These are phyloP conservation scores for Cyberlindnera subsufficiens DNA, from an alignment of 805 yeast species.

Conservation along the genomic window DNA sequence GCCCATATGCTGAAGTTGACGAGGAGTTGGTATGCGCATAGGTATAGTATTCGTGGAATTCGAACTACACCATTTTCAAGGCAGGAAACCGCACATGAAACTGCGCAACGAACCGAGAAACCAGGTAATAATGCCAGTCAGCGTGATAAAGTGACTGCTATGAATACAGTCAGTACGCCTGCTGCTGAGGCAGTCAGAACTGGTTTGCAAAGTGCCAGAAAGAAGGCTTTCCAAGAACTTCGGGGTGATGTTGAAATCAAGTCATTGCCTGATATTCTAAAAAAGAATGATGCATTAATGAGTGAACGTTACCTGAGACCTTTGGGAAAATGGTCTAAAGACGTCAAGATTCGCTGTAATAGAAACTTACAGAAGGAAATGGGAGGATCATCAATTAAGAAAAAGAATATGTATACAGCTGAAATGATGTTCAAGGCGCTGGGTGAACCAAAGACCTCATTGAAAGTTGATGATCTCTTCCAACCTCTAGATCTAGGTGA, in stretches of 20 bases:
- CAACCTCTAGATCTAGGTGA: slow-evolving; percentile 44
- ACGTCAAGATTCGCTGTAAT: slow-evolving; percentile 1
- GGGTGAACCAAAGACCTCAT: slow-evolving; percentile 1
- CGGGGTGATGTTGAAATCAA: slow-evolving; percentile 9
- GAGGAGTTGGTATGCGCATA: too few relatives aligned
- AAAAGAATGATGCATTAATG: slow-evolving; percentile 5
- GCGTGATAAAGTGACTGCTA: neutral
- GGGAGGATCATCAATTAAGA: neutral
- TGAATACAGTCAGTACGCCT: neutral
- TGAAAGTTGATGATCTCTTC: slow-evolving; percentile 10
- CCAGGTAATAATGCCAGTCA: too few relatives aligned
- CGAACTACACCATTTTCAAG: too few relatives aligned
- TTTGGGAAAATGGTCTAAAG: slow-evolving; percentile 6
- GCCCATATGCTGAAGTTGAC: too few relatives aligned
- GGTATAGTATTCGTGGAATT: too few relatives aligned
- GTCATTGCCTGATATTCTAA: slow-evolving; percentile 4
- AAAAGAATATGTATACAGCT: slow-evolving; percentile 1
- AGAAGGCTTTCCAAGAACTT: slow-evolving; percentile 13
- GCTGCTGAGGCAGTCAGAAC: neutral
- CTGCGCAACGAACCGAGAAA: too few relatives aligned
- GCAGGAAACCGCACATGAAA: too few relatives aligned
- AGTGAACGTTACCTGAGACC: slow-evolving; percentile 6
- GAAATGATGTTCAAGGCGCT: neutral
- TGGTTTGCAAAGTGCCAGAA: slow-evolving; percentile 5
- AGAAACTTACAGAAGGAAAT: neutral